Conservation (phyloP, 306 rosid genomes). For the Vigna mungo region DNA sequence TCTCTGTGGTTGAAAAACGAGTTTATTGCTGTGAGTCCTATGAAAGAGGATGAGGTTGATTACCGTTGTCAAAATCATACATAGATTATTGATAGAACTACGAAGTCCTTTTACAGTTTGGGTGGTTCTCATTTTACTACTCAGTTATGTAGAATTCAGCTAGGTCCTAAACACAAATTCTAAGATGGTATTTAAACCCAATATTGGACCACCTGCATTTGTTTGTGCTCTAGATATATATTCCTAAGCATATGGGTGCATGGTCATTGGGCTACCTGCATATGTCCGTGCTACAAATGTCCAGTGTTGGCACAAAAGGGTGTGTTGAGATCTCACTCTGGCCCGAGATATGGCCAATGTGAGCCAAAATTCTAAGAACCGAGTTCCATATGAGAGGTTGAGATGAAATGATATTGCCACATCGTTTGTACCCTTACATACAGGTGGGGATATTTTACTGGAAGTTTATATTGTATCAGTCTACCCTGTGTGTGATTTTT, state of each 20-base stretch:
- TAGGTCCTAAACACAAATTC: neutral
- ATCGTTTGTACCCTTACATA: neutral
- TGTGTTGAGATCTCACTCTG: neutral
- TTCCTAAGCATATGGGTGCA: neutral
- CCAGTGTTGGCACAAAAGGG: neutral
- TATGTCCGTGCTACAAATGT: neutral
- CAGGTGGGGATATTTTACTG: no score
- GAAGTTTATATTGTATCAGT: no score
- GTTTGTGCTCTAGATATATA: no score
- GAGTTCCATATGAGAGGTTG: neutral
- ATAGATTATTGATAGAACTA: neutral
- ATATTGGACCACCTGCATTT: neutral
- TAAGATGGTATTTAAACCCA: neutral
- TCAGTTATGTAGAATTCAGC: neutral
- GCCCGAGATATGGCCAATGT: neutral
- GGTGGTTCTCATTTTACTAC: neutral
- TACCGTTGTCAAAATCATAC: neutral
- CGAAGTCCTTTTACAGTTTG: neutral
- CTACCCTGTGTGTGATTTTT: no score
- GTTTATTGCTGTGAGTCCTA: no score
- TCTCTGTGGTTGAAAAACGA: neutral
- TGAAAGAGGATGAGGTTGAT: conserved; percentile 5
- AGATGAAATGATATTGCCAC: neutral
- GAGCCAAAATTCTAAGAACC: neutral
- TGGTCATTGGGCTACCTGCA: neutral